Conservation (phyloP, 495 filamentous ascomycete species). For the Lophiotrema nucula region DNA sequence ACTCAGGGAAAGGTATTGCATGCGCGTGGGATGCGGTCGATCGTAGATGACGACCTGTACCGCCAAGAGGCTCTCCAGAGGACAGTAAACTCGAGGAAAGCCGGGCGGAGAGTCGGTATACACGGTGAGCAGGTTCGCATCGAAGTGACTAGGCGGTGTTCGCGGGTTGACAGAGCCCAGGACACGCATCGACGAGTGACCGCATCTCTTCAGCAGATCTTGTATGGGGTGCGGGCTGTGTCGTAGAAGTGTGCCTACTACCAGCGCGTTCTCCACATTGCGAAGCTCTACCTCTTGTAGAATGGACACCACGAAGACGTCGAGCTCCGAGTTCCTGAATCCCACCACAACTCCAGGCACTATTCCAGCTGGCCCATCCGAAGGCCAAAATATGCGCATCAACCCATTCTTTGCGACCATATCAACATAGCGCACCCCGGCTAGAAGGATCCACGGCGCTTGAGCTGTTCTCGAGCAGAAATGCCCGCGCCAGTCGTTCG, state of each 20-base stretch:
- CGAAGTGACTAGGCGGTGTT: conserved; percentile 53
- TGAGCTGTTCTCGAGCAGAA: conserved; percentile 91
- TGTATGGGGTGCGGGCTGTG: conserved; percentile 77
- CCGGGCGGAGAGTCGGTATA: conserved; percentile 56
- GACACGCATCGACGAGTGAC: conserved; percentile 77
- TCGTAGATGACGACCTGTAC: conserved; percentile 90
- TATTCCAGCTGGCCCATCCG: conserved; percentile 69
- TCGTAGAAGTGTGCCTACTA: conserved; percentile 77
- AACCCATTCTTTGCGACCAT: conserved; percentile 80
- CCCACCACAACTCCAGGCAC: conserved; percentile 81
- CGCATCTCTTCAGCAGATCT: conserved; percentile 81
- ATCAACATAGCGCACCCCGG: conserved; percentile 69
- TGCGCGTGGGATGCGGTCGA: conserved; percentile 76
- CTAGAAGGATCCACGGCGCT: conserved; percentile 92
- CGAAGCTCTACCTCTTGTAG: conserved; percentile 83
- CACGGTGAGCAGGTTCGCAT: conserved; percentile 69
- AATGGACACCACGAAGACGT: conserved; percentile 85
- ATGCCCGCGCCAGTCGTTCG: conserved; percentile 78
- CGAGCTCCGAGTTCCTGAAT: conserved; percentile 88
- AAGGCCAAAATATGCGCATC: conserved; percentile 98
- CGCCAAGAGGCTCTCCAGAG: conserved; percentile 56
- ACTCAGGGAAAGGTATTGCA: conserved; percentile 93
- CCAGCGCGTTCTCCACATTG: conserved; percentile 84
- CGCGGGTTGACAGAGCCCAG: conserved; percentile 73
- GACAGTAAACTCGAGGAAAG: conserved; percentile 71